Evolutionary conservation across 306 rosid species (phyloP).

Genomic region (Chamaecrista fasciculata): DNA sequence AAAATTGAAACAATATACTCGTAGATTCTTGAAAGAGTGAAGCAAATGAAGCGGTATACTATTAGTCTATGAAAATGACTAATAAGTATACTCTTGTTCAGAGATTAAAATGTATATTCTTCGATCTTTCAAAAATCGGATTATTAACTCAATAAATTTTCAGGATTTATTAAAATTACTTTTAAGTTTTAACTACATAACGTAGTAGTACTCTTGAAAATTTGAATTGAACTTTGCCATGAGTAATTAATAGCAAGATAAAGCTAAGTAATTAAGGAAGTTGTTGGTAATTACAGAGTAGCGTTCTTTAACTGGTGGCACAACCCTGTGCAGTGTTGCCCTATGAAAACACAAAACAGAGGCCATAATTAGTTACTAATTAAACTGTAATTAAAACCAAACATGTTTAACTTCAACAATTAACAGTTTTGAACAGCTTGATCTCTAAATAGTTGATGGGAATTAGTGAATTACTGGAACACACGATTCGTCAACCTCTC

Average conservation of each 20-base stretch:
- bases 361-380: not conserved
- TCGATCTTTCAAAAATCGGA: too few relatives aligned
- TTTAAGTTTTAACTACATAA: too few relatives aligned
- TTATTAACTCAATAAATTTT: too few relatives aligned
- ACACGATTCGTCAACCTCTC: slow-evolving; percentile 92
- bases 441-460: slow-evolving; percentile 10
- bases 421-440: not conserved
- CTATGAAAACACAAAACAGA: slow-evolving; percentile 36
- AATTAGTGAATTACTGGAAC: slow-evolving; percentile 58
- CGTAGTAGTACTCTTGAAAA: not conserved
- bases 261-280: not conserved
- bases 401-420: not conserved
- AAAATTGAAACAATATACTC: too few relatives aligned
- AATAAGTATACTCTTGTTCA: too few relatives aligned
- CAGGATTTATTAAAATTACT: too few relatives aligned
- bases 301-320: slow-evolving; percentile 73
- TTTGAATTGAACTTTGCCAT: too few relatives aligned
- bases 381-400: not conserved
- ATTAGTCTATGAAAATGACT: too few relatives aligned
- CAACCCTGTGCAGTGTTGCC: slow-evolving; percentile 86
- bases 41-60: too few relatives aligned
- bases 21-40: too few relatives aligned
- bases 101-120: too few relatives aligned
- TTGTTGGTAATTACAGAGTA: slow-evolving; percentile 60
- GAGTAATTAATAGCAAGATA: slow-evolving; percentile 7